phyloP scores from a whole-genome alignment of 306 rosid species.

The Quercus gilva region DNA sequence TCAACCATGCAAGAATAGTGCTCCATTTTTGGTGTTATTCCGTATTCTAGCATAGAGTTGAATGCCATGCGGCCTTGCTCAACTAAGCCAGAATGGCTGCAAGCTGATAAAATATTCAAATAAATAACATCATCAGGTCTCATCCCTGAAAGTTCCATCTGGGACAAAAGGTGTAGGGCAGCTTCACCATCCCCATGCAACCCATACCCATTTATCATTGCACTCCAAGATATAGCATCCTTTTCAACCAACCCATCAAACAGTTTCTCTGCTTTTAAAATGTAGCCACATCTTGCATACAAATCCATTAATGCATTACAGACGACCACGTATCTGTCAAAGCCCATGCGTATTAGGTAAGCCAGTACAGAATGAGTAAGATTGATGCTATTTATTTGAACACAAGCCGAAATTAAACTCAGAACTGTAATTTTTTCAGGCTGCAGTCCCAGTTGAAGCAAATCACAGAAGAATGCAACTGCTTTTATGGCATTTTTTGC shows the following conservation, averaged over 20 bases:
- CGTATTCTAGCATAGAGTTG: slow-evolving; percentile 23
- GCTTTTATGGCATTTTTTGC: slow-evolving; percentile 6
- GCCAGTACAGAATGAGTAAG: slow-evolving; percentile 9
- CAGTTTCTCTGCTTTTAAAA: slow-evolving; percentile 25
- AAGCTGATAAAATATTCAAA: slow-evolving; percentile 29
- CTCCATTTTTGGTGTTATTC: slow-evolving; percentile 16
- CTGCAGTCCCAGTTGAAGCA: slow-evolving; percentile 26
- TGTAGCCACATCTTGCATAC: slow-evolving; percentile 30
- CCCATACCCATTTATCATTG: slow-evolving; percentile 35
- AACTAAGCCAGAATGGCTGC: slow-evolving; percentile 36
- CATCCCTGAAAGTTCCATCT: slow-evolving; percentile 24
- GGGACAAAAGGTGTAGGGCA: slow-evolving; percentile 32
- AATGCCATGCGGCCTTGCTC: slow-evolving; percentile 24
- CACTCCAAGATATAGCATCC: slow-evolving; percentile 30
- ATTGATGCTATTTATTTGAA: slow-evolving; percentile 16
- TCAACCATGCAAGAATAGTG: slow-evolving; percentile 39
- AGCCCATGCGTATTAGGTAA: slow-evolving; percentile 19
- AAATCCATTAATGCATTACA: slow-evolving; percentile 29
- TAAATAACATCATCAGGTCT: slow-evolving; percentile 18
- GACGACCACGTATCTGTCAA: slow-evolving; percentile 21
- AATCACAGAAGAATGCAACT: slow-evolving; percentile 4
- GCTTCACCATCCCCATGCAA: slow-evolving; percentile 32
- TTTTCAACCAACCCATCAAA: slow-evolving; percentile 23
- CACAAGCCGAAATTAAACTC: slow-evolving; percentile 29
- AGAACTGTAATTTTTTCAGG: slow-evolving; percentile 31